A percentile compares a stretch with the other conserved stretches of the same genome.
Evolutionary conservation across 305 asterid species (phyloP).

Genomic region (Fraxinus angustifolia): DNA sequence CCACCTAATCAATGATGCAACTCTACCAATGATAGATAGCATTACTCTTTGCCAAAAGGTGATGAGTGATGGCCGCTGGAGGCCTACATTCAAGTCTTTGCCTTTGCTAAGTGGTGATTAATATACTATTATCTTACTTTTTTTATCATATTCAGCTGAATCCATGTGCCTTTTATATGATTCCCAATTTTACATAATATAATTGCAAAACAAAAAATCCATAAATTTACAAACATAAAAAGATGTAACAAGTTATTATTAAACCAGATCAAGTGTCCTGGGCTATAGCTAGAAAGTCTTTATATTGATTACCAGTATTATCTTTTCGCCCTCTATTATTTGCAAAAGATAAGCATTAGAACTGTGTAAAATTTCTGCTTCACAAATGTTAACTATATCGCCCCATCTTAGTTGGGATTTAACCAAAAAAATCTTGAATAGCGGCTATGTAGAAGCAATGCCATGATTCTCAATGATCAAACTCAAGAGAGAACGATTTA

Average conservation of each 20-base stretch:
- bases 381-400: background rate
- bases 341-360: background rate
- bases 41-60: background rate
- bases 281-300: background rate
- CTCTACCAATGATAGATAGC: background rate
- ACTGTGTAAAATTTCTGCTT: background rate
- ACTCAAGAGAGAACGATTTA: background rate
- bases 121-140: background rate
- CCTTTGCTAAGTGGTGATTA: background rate
- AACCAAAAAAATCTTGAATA: background rate
- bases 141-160: background rate
- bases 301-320: background rate
- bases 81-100: background rate
- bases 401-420: background rate
- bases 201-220: background rate
- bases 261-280: background rate
- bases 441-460: background rate
- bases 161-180: background rate
- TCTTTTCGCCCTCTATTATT: background rate
- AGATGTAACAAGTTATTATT: background rate
- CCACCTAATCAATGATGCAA: background rate
- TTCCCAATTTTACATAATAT: background rate
- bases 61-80: background rate
- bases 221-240: background rate
- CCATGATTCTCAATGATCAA: background rate